Base-by-base conservation (phyloP, 2,329 filamentous ascomycete species). In the Achaetomium macrosporum region DNA sequence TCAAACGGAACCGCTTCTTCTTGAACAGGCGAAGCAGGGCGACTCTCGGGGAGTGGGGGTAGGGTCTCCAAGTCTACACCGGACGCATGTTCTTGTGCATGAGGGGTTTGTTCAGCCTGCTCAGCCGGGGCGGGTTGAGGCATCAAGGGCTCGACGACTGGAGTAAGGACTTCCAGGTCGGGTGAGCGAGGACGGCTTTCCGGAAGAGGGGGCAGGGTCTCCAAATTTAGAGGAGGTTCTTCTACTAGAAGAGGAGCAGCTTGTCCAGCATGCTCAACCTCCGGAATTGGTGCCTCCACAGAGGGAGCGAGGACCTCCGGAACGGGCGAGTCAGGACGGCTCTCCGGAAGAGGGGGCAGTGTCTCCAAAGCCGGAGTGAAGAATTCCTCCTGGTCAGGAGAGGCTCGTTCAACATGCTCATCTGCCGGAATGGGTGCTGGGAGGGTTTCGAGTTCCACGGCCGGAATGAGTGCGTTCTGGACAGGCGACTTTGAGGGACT, bases 331-430 rank as follows among this genome's bases (percentile, higher is more conserved):
- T 12, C 31, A n/a, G 47, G 42, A 5, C 37, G 30, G 25, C 43
- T 56, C 10, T 56, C 47, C 2, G 54, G 47, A 6, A 51, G 47
- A 5, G 43, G n/a, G 7, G 47, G 54, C 2, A 56, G 30, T 1
- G 12, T n/a, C 7, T 56, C 43, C 2, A 45, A 8, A 7, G 49
- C 50, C 9, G 31, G 30, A 31, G 17, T 39, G 2, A 37, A 30
- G 13, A 2, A 9, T 25, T n/a, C 31, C 57, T 31, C 33, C 13
- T 33, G 31, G 3, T 9, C 9, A 59, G 49, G 16, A 33, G 10
- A n/a, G 13, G 69, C 65, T 47, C 77, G 84, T 84, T 56, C 50
- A 10, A 19, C 17, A 19, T 15, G 11, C 41, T 44, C 41, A 19
- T 13, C 12, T n/a, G 17, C 8, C 13, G 11, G 7, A 9, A 50